Base-by-base conservation (phyloP, 164 flowering plant genomes). In the Cinnamomum micranthum region DNA sequence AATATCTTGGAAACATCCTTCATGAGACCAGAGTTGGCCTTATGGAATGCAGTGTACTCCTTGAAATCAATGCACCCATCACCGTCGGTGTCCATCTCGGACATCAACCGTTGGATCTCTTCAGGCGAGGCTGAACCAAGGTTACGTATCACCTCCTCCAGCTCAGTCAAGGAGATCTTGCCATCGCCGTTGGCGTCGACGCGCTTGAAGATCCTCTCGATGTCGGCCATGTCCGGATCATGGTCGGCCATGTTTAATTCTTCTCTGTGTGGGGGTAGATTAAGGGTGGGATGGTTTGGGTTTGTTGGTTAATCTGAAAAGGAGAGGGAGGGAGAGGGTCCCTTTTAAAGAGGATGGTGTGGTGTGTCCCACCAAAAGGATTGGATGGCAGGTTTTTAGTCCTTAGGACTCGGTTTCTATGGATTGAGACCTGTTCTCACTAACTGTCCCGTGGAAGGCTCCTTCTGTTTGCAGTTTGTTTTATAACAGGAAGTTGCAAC, bases 41-140 rank as follows among this genome's bases (percentile, higher is more conserved):
- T 50, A 12, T 70, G 71, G 59, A 81, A 81, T 20, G n/a, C 75
- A 4, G 66, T 28, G 62, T 76, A 74, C 66, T 81, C 84, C 20
- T 78, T 28, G 33, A 73, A 28, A 3, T 73, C 71, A 17, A 81
- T 73, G 75, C 66, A 81, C 35, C 84, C 84, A 24, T 81, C 84
- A 4, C 81, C 79, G 52, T 81, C 81, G 24, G 50, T 74, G 65
- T 81, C 84, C 24, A 78, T 78, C 77, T 76, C 82, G 4, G 28
- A 71, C 78, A 79, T 79, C 71, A 68, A 58, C 6, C 68, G 67
- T 64, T 62, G 71, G 58, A 77, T 47, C 55, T 79, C 82, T 1
- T 77, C 82, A 0, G 65, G 13, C 3, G 78, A 50, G 12, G 58
- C 68, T 17, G 60, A 62, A 33, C 80, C 82, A 15, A 82, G 78